phyloP scores from a whole-genome alignment of 2,329 filamentous ascomycete genomes.

The Pseudogymnoascus sp. region DNA sequence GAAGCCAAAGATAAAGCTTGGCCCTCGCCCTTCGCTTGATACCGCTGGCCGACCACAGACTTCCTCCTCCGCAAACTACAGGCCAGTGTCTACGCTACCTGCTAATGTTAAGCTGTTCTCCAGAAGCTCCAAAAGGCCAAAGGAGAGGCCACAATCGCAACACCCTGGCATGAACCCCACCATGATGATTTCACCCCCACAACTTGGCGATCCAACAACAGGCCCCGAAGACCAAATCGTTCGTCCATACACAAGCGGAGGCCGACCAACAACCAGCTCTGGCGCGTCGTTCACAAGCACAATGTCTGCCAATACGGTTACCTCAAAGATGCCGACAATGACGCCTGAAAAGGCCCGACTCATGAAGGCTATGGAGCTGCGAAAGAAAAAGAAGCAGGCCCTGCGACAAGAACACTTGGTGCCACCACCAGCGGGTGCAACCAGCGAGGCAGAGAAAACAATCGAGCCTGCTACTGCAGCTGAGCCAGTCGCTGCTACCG shows the following conservation, averaged over 20 bases:
- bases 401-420: constrained; percentile 3
- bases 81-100: constrained; percentile 72
- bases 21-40: constrained; percentile 71
- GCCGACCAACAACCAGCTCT: constrained; percentile 28
- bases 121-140: constrained; percentile 48
- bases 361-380: constrained; percentile 87
- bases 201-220: constrained; percentile 20
- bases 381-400: constrained; percentile 65
- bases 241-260: constrained; percentile 26
- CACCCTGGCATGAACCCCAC: constrained; percentile 22
- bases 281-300: constrained; percentile 19
- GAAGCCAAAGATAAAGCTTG: constrained; percentile 82
- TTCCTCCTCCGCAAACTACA: constrained; percentile 49
- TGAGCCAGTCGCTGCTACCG: neutral
- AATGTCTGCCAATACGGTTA: constrained; percentile 16
- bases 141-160: constrained; percentile 34
- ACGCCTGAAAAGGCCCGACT: constrained; percentile 84
- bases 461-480: neutral
- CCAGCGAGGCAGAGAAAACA: neutral
- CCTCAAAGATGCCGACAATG: constrained; percentile 41
- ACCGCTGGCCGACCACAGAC: constrained; percentile 51
- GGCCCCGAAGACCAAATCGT: constrained; percentile 18
- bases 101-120: constrained; percentile 66
- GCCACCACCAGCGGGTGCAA: constrained; percentile 1
- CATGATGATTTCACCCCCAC: constrained; percentile 24